These are phyloP conservation scores for Paramecium sonneborni DNA, from an alignment of 73 alveolate species.

Conservation along the genomic window DNA sequence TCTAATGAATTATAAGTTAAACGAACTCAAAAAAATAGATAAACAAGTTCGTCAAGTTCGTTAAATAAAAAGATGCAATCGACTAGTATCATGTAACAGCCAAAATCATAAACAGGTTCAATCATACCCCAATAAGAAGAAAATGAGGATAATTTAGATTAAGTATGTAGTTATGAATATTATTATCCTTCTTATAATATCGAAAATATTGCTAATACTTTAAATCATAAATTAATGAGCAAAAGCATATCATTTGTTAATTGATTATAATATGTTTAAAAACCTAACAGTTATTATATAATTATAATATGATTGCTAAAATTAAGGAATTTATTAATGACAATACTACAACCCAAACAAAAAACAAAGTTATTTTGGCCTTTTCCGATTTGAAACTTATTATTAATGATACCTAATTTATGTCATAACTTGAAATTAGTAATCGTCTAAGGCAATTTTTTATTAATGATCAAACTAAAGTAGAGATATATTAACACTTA, in stretches of 20 bases:
- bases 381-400: not conserved
- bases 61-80: conserved; percentile 11
- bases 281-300: not conserved
- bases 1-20: conserved; percentile 32
- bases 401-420: not conserved
- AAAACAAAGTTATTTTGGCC: not conserved
- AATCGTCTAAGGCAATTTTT: not conserved
- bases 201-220: not conserved
- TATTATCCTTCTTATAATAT: conserved; percentile 44
- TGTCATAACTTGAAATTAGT: not conserved
- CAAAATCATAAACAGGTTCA: conserved; percentile 45
- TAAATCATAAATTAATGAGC: not conserved
- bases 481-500: not conserved
- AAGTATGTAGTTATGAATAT: conserved; percentile 35
- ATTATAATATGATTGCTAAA: not conserved
- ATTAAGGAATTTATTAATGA: not conserved
- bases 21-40: not conserved
- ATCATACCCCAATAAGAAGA: conserved; percentile 18
- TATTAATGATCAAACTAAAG: not conserved
- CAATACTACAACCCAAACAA: not conserved
- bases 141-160: not conserved
- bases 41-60: conserved; percentile 45
- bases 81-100: conserved; percentile 39
- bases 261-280: not conserved
- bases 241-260: conserved; percentile 10